Evolutionary conservation across 306 rosid genomes (phyloP).

Genomic region (Carpinus fangiana): DNA sequence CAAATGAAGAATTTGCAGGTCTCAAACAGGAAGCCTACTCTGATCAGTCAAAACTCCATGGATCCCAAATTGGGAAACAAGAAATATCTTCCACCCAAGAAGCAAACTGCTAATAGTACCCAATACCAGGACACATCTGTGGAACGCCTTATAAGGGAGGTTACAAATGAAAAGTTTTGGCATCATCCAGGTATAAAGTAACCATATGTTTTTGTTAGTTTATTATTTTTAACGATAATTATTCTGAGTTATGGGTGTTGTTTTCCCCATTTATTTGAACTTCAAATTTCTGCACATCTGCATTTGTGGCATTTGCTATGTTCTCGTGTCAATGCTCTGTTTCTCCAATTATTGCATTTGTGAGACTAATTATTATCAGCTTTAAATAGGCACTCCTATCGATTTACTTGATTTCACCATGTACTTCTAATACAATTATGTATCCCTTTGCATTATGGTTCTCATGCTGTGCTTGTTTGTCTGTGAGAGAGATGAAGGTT

Average conservation of each 20-base stretch:
- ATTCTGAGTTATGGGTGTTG: slow-evolving; percentile 15
- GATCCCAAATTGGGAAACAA: slow-evolving; percentile 71
- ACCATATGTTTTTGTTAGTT: not conserved
- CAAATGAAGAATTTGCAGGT: slow-evolving; percentile 55
- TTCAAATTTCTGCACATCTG: slow-evolving; percentile 21
- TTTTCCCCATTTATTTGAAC: slow-evolving; percentile 18
- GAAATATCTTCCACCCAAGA: slow-evolving; percentile 71
- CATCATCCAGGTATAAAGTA: slow-evolving; percentile 82
- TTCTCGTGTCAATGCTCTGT: slow-evolving; percentile 57
- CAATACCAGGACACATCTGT: slow-evolving; percentile 84
- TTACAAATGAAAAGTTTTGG: slow-evolving; percentile 96
- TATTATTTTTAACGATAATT: not conserved
- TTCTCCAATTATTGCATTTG: slow-evolving; percentile 66
- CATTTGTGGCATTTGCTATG: slow-evolving; percentile 40
- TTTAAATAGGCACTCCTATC: slow-evolving; percentile 43
- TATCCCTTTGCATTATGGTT: slow-evolving; percentile 58
- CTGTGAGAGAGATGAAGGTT: slow-evolving; percentile 29
- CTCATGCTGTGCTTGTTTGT: slow-evolving; percentile 51
- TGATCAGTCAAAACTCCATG: slow-evolving; percentile 54
- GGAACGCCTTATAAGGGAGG: slow-evolving; percentile 98
- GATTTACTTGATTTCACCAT: slow-evolving; percentile 56
- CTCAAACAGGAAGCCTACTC: slow-evolving; percentile 64
- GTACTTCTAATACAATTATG: slow-evolving; percentile 53
- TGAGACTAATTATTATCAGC: slow-evolving; percentile 42
- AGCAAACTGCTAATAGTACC: slow-evolving; percentile 57